These are phyloP conservation scores for Kwoniella shandongensis DNA, from an alignment of 768 basidiomycete genomes.

Conservation along the genomic window DNA sequence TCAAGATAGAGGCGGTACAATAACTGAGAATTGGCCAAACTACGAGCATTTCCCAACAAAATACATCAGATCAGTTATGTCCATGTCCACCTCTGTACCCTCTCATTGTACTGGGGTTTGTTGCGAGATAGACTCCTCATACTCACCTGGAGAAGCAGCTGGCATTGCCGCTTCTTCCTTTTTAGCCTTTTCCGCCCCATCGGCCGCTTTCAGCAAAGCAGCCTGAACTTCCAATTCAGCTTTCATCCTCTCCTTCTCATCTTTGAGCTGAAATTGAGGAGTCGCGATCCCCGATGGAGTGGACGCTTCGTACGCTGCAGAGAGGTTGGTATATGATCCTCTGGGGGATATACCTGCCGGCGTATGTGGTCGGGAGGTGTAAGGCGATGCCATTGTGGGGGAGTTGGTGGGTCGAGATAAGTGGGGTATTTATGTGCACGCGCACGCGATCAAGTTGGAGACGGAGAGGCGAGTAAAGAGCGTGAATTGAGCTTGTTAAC, in stretches of 20 bases:
- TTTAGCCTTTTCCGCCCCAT: conserved; percentile 36
- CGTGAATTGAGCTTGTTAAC: no score
- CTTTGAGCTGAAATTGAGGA: conserved; percentile 20
- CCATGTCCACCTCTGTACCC: neutral
- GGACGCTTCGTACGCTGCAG: conserved; percentile 16
- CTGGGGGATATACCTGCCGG: conserved; percentile 36
- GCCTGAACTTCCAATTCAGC: conserved; percentile 35
- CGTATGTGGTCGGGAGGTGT: conserved; percentile 37
- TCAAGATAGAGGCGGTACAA: conserved; percentile 87
- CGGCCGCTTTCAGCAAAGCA: conserved; percentile 28
- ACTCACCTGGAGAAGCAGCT: conserved; percentile 40
- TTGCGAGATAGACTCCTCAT: no score
- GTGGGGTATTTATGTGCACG: no score
- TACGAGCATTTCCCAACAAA: conserved; percentile 49
- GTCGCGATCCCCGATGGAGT: conserved; percentile 15
- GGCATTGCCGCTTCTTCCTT: conserved; percentile 39
- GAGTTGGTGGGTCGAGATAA: neutral
- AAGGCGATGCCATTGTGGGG: conserved; percentile 14
- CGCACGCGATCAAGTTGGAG: no score
- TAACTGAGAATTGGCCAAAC: conserved; percentile 83
- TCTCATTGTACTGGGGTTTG: no score
- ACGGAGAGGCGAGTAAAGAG: no score
- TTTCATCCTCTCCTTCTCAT: conserved; percentile 36
- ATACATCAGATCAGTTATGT: neutral
- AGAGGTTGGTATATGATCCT: conserved; percentile 42